Evolutionary conservation across 2,329 filamentous ascomycete genomes (phyloP).

Genomic region (Hymenoscyphus fructigenus): DNA sequence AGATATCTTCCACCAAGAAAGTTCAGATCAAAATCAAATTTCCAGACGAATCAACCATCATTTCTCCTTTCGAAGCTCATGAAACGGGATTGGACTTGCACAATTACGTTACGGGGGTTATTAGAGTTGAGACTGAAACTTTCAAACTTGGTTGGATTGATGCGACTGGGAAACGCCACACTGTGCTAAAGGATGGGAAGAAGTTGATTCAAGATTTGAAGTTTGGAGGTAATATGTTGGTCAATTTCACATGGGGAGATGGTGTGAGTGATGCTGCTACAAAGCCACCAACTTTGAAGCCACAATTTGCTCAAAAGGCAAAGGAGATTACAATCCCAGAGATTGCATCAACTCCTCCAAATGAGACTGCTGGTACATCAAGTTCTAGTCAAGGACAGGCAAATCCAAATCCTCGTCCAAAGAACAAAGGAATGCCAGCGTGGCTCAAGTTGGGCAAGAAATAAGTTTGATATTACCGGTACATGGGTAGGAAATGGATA

Average conservation of each 20-base stretch:
- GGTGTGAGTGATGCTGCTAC: conserved; percentile 56
- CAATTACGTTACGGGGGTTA: conserved; percentile 68
- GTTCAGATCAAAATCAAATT: conserved; percentile 81
- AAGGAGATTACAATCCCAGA: conserved; percentile 59
- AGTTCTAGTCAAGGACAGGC: neutral
- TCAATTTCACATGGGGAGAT: conserved; percentile 75
- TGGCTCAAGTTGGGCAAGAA: conserved; percentile 74
- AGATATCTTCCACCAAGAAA: conserved; percentile 62
- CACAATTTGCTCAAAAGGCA: conserved; percentile 58
- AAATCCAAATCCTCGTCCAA: neutral
- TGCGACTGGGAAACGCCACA: conserved; percentile 36
- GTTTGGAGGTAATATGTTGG: conserved; percentile 67
- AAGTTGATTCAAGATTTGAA: conserved; percentile 71
- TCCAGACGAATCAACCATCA: conserved; percentile 78
- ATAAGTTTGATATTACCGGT: conserved; percentile 38
- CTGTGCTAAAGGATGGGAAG: conserved; percentile 46
- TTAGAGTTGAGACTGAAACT: conserved; percentile 61
- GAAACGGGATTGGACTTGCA: conserved; percentile 75
- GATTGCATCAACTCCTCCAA: neutral
- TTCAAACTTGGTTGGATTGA: conserved; percentile 60
- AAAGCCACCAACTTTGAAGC: conserved; percentile 40
- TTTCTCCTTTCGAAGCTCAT: conserved; percentile 65
- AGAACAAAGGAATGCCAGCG: neutral
- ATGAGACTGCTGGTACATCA: neutral
- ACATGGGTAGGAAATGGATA: neutral